Evolutionary conservation across 129 eudicot genomes (phyloP).

Genomic region (Tanacetum coccineum): DNA sequence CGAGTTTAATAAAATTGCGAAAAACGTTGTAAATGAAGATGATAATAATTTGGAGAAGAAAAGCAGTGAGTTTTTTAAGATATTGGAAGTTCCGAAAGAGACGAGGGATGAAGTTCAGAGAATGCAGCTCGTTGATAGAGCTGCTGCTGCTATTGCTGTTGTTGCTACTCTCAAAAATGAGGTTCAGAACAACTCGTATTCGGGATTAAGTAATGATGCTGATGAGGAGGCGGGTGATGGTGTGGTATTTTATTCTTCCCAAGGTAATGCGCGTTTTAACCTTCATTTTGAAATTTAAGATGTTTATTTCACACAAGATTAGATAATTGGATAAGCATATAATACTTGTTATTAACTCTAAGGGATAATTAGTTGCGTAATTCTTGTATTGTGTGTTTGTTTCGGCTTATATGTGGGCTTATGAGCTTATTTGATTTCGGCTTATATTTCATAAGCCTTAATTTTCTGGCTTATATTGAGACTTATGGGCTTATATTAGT

Average conservation of each 20-base stretch:
- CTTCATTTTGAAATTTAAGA: no score
- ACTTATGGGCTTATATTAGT: no score
- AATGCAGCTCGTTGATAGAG: constrained; percentile 89
- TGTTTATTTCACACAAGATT: no score
- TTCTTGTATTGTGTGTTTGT: no score
- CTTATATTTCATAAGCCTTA: no score
- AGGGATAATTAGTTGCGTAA: no score
- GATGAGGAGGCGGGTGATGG: constrained; percentile 16
- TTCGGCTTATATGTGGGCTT: no score
- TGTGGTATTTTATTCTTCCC: constrained; percentile 23
- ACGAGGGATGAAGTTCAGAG: constrained; percentile 84
- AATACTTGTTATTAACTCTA: no score
- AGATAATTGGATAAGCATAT: no score
- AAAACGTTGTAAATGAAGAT: constrained; percentile 37
- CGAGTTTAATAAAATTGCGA: constrained; percentile 46
- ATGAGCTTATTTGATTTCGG: no score
- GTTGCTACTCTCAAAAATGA: constrained; percentile 44
- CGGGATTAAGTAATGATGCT: constrained; percentile 10
- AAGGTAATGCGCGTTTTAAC: constrained; percentile 37
- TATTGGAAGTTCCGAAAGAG: constrained; percentile 67
- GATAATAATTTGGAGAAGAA: constrained; percentile 60
- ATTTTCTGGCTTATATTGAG: no score
- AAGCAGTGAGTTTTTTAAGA: constrained; percentile 67
- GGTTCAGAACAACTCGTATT: constrained; percentile 9
- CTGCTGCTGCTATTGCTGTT: constrained; percentile 91